Evolutionary conservation across 345 rosid genomes (phyloP).

Genomic region (Durio zibethinus): DNA sequence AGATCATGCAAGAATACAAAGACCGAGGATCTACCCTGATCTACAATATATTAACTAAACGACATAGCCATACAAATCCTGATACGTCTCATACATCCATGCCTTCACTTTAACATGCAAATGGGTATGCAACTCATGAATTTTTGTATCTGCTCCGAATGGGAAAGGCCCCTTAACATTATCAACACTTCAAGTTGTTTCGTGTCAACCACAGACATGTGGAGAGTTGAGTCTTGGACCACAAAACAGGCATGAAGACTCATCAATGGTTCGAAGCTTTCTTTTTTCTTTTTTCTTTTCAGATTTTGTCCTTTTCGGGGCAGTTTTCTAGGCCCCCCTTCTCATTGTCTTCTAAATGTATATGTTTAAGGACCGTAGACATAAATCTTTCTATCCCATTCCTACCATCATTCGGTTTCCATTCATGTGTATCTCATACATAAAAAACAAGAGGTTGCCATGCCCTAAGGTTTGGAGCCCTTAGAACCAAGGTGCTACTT

Average conservation of each 20-base stretch:
- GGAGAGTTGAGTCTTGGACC: not conserved
- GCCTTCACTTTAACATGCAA: not conserved
- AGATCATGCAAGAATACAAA: conserved; percentile 2
- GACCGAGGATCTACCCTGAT: not conserved
- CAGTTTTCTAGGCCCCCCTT: not conserved
- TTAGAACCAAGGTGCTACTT: not conserved
- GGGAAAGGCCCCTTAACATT: not conserved
- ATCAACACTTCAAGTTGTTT: not conserved
- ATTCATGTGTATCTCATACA: not conserved
- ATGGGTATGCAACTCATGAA: not conserved
- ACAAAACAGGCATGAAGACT: not conserved
- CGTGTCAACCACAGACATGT: not conserved
- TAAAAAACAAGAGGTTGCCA: not conserved
- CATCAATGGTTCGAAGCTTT: not conserved
- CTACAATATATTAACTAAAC: not conserved
- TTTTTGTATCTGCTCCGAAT: not conserved
- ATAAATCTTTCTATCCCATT: not conserved
- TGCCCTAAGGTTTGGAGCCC: not conserved
- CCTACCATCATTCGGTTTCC: not conserved
- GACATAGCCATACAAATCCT: not conserved
- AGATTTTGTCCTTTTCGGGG: not conserved
- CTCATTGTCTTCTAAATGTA: not conserved
- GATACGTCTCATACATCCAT: not conserved
- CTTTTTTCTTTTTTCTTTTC: not conserved
- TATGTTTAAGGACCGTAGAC: not conserved